phyloP scores from a whole-genome alignment of 495 filamentous ascomycete genomes.

The Pyronema omphalodes region DNA sequence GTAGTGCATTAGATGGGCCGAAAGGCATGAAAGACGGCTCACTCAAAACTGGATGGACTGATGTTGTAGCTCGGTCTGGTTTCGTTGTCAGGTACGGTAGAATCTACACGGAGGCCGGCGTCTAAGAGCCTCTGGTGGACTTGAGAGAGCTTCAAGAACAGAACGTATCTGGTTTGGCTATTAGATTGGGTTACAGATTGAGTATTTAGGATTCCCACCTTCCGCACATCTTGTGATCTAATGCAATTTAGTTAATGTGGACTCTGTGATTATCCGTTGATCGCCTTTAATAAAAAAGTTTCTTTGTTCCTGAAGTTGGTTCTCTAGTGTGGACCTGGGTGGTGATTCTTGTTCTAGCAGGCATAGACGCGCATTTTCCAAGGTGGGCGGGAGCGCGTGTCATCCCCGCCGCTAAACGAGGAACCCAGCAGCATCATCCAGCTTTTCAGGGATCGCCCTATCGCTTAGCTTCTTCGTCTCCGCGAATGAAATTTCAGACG shows the following conservation, averaged over 20 bases:
- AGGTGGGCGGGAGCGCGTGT: too few species aligned
- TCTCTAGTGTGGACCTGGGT: too few species aligned
- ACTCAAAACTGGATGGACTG: slow-evolving; percentile 67
- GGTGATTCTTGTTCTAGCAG: too few species aligned
- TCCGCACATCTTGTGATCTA: slow-evolving; percentile 1
- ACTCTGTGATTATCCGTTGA: not conserved
- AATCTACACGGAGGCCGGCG: slow-evolving; percentile 57
- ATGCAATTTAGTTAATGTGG: not conserved
- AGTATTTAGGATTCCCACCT: not conserved
- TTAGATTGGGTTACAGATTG: not conserved
- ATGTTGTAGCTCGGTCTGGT: slow-evolving; percentile 80
- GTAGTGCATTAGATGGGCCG: too few species aligned
- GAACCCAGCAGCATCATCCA: too few species aligned
- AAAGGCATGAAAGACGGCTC: not conserved
- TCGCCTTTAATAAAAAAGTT: too few species aligned
- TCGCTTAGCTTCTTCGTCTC: too few species aligned
- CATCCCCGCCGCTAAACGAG: too few species aligned
- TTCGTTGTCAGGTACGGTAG: slow-evolving; percentile 55
- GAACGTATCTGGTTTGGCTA: slow-evolving; percentile 11
- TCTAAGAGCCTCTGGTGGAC: slow-evolving; percentile 52
- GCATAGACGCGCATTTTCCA: too few species aligned
- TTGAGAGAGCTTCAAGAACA: slow-evolving; percentile 34
- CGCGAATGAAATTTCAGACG: too few species aligned
- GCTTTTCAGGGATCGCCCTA: too few species aligned
- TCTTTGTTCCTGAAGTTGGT: too few species aligned